These are phyloP conservation scores for Hyphodiscus hymeniophilus DNA, from an alignment of 495 filamentous ascomycete genomes.

Conservation along the genomic window DNA sequence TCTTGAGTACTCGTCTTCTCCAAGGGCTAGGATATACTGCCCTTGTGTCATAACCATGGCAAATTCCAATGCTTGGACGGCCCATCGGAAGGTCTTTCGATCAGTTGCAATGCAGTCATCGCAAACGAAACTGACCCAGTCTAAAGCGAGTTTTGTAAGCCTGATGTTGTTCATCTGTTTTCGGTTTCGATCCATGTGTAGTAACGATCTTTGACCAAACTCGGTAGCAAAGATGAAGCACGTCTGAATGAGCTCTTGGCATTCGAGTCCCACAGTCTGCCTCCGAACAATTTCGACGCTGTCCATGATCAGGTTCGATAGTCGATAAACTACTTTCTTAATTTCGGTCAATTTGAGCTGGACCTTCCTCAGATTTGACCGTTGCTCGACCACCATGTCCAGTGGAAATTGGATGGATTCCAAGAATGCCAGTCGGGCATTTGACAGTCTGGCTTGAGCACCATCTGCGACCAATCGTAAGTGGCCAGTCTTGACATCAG, in stretches of 20 bases:
- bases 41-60: constrained; percentile 95
- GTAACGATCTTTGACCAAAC: constrained; percentile 87
- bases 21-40: constrained; percentile 79
- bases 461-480: constrained; percentile 87
- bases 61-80: constrained; percentile 89
- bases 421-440: constrained; percentile 67
- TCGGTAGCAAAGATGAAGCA: constrained; percentile 98
- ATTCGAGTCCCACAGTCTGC: constrained; percentile 77
- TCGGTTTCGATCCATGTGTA: constrained; percentile 89
- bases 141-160: constrained; percentile 82
- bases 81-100: constrained; percentile 93
- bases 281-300: constrained; percentile 86
- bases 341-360: constrained; percentile 89
- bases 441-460: constrained; percentile 66
- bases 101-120: constrained; percentile 96
- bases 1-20: constrained; percentile 73
- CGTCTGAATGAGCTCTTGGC: constrained; percentile 94
- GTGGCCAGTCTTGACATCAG: constrained; percentile 80
- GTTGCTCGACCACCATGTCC: constrained; percentile 80
- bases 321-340: constrained; percentile 88
- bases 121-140: constrained; percentile 97
- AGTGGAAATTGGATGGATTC: constrained; percentile 72
- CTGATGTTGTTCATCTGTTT: constrained; percentile 94
- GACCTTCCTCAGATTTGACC: constrained; percentile 88
- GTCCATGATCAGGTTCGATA: constrained; percentile 99